Percentiles rank a stretch among this genome's conserved stretches.
Evolutionary conservation across 1,284 basidiomycete genomes (phyloP).

Genomic region (Meripilus lineatus): DNA sequence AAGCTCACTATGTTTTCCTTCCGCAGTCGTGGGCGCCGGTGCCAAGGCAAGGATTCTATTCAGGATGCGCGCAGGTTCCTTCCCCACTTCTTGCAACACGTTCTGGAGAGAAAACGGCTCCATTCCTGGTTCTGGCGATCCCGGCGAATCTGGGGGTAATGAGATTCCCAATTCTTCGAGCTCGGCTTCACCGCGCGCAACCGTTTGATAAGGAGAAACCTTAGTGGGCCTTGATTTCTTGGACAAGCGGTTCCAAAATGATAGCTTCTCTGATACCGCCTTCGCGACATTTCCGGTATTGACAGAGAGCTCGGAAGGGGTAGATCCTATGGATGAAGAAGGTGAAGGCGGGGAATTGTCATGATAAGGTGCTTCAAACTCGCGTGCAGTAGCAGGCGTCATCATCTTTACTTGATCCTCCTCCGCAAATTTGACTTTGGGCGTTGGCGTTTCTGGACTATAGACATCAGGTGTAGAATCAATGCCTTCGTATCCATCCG

Average conservation of each 20-base stretch:
- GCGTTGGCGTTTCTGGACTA: conserved; percentile 8
- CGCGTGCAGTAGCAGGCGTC: conserved; percentile 27
- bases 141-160: conserved; percentile 19
- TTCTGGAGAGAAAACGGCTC: conserved; percentile 43
- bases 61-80: conserved; percentile 46
- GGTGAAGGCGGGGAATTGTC: conserved; percentile 28
- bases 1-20: conserved; percentile 65
- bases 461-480: conserved; percentile 10
- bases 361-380: conserved; percentile 19
- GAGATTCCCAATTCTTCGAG: conserved; percentile 9
- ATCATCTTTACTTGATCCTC: conserved; percentile 38
- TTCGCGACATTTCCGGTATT: conserved; percentile 51
- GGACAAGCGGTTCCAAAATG: conserved; percentile 64
- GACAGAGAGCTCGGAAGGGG: conserved; percentile 37
- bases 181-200: conserved; percentile 1
- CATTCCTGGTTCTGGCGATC: conserved; percentile 24
- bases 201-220: too few relatives aligned
- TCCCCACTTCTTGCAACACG: conserved; percentile 43
- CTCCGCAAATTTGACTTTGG: conserved; percentile 46
- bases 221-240: conserved; percentile 29
- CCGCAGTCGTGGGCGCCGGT: conserved; percentile 50
- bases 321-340: conserved; percentile 51
- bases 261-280: conserved; percentile 56
- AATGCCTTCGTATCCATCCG: conserved; percentile 7
- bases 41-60: conserved; percentile 53